Evolutionary conservation across 768 basidiomycete species (phyloP).

Genomic region (Agrocybe praecox): DNA sequence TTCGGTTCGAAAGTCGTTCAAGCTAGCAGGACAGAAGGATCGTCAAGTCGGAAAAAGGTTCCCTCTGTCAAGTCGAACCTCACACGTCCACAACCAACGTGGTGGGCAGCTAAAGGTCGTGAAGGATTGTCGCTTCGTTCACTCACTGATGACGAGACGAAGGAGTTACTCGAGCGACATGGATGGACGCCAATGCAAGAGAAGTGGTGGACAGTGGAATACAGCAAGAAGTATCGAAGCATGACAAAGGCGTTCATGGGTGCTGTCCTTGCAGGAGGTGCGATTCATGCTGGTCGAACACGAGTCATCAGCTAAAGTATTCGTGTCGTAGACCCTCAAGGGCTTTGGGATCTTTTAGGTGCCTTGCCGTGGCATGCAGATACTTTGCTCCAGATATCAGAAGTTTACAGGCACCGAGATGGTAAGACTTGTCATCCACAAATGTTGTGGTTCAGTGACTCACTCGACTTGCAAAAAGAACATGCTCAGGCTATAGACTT

Average conservation of each 20-base stretch:
- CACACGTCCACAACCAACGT: constrained; percentile 73
- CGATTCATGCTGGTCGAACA: constrained; percentile 19
- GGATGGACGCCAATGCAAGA: constrained; percentile 54
- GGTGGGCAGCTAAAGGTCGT: constrained; percentile 70
- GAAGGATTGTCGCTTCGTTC: constrained; percentile 74
- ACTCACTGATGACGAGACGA: constrained; percentile 56
- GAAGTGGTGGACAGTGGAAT: constrained; percentile 90
- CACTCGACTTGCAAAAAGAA: constrained; percentile 47
- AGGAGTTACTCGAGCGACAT: constrained; percentile 41
- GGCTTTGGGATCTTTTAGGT: constrained; percentile 74
- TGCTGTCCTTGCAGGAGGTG: constrained; percentile 82
- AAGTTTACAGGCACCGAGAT: constrained; percentile 86
- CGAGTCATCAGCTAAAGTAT: neutral
- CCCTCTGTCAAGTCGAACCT: constrained; percentile 65
- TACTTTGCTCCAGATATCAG: constrained; percentile 84
- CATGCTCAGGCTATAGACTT: constrained; percentile 84
- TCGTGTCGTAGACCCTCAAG: constrained; percentile 65
- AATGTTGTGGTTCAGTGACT: neutral
- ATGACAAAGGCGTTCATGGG: constrained; percentile 81
- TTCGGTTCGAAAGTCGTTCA: constrained; percentile 90
- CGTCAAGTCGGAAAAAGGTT: constrained; percentile 39
- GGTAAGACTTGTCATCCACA: constrained; percentile 44
- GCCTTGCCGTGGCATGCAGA: constrained; percentile 91
- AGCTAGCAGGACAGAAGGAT: constrained; percentile 47
- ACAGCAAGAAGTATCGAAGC: constrained; percentile 81